Evolutionary conservation across 1,284 basidiomycete genomes (phyloP).

Genomic region (Sphaerobolus stellatus): DNA sequence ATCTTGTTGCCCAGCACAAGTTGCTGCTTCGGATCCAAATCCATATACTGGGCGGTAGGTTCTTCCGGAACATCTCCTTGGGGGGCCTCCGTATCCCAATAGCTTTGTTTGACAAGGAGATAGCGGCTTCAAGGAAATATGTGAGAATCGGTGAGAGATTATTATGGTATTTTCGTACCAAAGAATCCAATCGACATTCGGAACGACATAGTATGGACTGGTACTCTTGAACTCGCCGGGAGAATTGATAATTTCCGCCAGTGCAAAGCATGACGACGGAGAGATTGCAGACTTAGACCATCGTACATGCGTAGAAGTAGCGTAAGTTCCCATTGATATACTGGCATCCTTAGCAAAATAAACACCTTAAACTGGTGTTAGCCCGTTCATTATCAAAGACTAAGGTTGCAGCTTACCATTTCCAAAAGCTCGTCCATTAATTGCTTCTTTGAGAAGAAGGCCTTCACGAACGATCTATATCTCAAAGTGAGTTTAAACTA

Average conservation of each 20-base stretch:
- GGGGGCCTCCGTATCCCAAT: not conserved
- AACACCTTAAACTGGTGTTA: constrained; percentile 42
- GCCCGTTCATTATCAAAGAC: not conserved
- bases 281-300: constrained; percentile 50
- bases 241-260: constrained; percentile 62
- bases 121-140: too few relatives aligned
- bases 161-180: constrained; percentile 38
- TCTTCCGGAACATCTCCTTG: not conserved
- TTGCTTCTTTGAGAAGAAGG: constrained; percentile 52
- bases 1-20: constrained; percentile 22
- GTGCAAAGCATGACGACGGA: constrained; percentile 48
- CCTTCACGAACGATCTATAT: constrained; percentile 62
- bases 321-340: constrained; percentile 47
- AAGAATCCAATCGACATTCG: constrained; percentile 61
- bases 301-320: constrained; percentile 28
- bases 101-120: constrained; percentile 48
- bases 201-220: constrained; percentile 54
- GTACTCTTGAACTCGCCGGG: constrained; percentile 48
- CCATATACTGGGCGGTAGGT: constrained; percentile 39
- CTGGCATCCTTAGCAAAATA: constrained; percentile 59
- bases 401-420: constrained; percentile 40
- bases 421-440: constrained; percentile 57
- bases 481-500: constrained; percentile 5
- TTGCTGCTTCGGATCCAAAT: constrained; percentile 36
- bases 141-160: too few relatives aligned